Evolutionary conservation across 2,329 filamentous ascomycete genomes (phyloP), one percentile per base, ranked within the genome.

Genomic region (Diaporthe sp.): DNA sequence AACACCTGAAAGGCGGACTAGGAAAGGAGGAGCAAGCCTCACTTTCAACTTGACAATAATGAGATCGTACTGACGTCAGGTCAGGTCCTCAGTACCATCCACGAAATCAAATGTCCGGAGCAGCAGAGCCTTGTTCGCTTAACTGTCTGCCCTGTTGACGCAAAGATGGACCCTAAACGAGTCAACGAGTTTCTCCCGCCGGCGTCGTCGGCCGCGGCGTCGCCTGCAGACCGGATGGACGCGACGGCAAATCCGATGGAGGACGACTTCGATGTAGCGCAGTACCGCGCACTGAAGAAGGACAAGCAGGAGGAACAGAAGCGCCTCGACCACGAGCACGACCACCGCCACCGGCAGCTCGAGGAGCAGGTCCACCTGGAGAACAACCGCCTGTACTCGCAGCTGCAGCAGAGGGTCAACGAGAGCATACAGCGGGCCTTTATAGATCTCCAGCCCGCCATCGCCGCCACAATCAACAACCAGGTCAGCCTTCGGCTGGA

Each of bases 301-400:
- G 75, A 75, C 37, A 71, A 71, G 39, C 58, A 73, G 70, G 75
- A 76, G 25, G 75, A 76, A 22, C 57, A 71, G 44, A 74, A 76
- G 28, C 73, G 70, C 1, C 62, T 76, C 19, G 73, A 75, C 39
- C 58, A 72, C 3, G 70, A 73, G 31, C 62, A 75, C 28, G 61
- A 65, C n/a, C 65, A 39, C 19, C 49, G 39, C 5, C 73, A 76
- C 1, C 60, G 49, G 19, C 53, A 37, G 22, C 60, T 76, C 19
- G 73, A 76, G 37, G 46, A 37, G n/a, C 75, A 75, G 70, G 55
- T 75, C 5, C 70, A 71, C 31, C 46, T 49, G 13, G 67, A 73
- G 58, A 58, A 60, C 62, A 58, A 58, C 4, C 73, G 57, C 17
- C 46, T 76, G 2, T 75, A 75, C 44, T 42, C 74, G 3, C 75